These are phyloP conservation scores for Pseudoscleropodium purum DNA, from an alignment of 225 moss, liverwort and hornwort genomes.

Conservation along the genomic window DNA sequence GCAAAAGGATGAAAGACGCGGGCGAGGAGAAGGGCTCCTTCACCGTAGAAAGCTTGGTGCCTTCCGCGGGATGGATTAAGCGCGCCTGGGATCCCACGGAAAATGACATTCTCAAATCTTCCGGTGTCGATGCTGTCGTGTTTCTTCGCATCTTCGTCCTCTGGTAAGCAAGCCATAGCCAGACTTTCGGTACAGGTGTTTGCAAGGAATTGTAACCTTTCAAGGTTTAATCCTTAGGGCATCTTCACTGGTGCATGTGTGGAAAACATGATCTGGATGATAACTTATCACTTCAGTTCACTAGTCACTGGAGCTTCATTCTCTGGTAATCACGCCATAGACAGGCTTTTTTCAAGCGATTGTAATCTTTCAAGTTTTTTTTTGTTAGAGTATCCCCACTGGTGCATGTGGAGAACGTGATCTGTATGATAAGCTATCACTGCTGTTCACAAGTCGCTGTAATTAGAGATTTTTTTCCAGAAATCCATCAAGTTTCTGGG, in stretches of 20 bases:
- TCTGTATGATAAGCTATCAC: not conserved
- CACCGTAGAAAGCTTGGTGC: conserved; percentile 51
- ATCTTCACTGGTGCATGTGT: not conserved
- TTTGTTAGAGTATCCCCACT: not conserved
- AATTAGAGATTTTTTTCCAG: not conserved
- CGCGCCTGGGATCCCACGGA: conserved; percentile 67
- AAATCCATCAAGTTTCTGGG: not conserved
- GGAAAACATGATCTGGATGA: not conserved
- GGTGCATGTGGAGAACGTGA: not conserved
- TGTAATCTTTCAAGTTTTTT: not conserved
- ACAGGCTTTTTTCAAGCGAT: not conserved
- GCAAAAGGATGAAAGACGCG: not conserved
- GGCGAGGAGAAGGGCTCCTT: conserved; percentile 30
- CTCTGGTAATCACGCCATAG: conserved; percentile 25
- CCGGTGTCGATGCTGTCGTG: conserved; percentile 81
- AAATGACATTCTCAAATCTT: conserved; percentile 51
- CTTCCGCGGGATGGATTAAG: conserved; percentile 74
- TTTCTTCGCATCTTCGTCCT: conserved; percentile 72
- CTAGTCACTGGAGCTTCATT: not conserved
- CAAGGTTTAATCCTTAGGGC: not conserved
- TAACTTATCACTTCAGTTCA: not conserved
- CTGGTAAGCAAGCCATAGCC: conserved; percentile 16
- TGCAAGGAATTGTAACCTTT: not conserved
- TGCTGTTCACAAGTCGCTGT: not conserved
- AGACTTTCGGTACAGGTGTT: not conserved